phyloP scores from a whole-genome alignment of 441 rosid genomes.

The Erysimum cheiri region DNA sequence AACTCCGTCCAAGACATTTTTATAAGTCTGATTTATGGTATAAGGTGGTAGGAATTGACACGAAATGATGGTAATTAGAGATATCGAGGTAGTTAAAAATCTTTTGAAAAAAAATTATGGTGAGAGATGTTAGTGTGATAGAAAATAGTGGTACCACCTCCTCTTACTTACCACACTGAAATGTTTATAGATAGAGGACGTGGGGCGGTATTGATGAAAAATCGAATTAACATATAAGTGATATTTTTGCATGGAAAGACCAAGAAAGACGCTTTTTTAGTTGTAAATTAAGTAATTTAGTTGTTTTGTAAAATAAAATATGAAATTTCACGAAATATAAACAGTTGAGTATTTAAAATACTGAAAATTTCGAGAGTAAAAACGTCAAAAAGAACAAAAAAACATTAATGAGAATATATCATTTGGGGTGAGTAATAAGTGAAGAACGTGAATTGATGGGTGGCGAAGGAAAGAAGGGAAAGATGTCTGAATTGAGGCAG shows the following conservation, averaged over 20 bases:
- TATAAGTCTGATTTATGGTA: not conserved
- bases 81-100: not conserved
- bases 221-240: not conserved
- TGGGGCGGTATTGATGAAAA: not conserved
- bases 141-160: not conserved
- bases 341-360: too few relatives aligned
- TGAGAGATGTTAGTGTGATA: not conserved
- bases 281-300: too few relatives aligned
- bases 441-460: slow-evolving; percentile 39
- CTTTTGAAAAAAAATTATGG: not conserved
- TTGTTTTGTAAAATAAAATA: too few relatives aligned
- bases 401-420: not conserved
- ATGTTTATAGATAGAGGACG: too few relatives aligned
- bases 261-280: not conserved
- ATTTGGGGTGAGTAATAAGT: slow-evolving; percentile 20
- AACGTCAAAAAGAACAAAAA: not conserved
- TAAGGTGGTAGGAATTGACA: too few relatives aligned
- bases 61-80: not conserved
- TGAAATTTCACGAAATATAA: not conserved
- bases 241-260: not conserved
- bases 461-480: slow-evolving; percentile 6
- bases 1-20: not conserved
- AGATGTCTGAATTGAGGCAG: slow-evolving; percentile 39
- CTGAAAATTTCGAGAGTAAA: not conserved
- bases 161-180: too few relatives aligned